Base-by-base conservation (phyloP, 306 rosid genomes). In the Alnus rubra region DNA sequence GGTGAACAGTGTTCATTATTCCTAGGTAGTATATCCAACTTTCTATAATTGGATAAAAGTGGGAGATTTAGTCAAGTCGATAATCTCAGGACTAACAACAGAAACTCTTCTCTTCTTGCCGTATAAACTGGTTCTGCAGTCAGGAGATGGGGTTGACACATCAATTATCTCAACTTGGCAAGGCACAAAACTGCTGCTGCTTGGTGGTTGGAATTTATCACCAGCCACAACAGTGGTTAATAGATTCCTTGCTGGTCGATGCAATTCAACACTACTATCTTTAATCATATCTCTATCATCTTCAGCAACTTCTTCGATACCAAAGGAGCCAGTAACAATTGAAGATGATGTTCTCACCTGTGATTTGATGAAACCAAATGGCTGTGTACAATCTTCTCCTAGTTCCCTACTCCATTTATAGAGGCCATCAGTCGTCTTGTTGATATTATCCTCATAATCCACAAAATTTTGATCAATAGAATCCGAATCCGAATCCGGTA, bases 21-120 rank as follows among this genome's bases (percentile, higher is more conserved):
- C 77, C 80, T 79, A 67, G 74, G 54, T 14, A 33, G 45, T 42
- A 63, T 77, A n/a, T 60, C 79, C 76, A 76, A 70, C 65, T 31
- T 80, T 45, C 82, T 86, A 91, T 62, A 93, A 68, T 68, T 85
- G 97, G 70, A 93, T 78, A 81, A 91, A 88, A 73, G 62, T 84
- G 31, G 98, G 98, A 76, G 98, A 91, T 80, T 51, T 80, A 16
- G 96, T 93, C 77, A 93, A 80, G 86, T 93, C 98, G 35, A 93
- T 81, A 73, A 88, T 87, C 84, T 86, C 82, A 78, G 82, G 75
- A 76, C 73, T 70, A 77, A 58, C 74, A 31, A 81, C 35, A 23
- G 86, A 52, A 85, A 83, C 73, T 84, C 88, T 91, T 75, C 95
- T 87, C 84, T 84, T 93, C 83, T 84, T 84, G 37, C 86, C 81